Evolutionary conservation across 257 asterid species (phyloP), one percentile per base, ranked within the genome.

Genomic region (Knoxia roxburghii): DNA sequence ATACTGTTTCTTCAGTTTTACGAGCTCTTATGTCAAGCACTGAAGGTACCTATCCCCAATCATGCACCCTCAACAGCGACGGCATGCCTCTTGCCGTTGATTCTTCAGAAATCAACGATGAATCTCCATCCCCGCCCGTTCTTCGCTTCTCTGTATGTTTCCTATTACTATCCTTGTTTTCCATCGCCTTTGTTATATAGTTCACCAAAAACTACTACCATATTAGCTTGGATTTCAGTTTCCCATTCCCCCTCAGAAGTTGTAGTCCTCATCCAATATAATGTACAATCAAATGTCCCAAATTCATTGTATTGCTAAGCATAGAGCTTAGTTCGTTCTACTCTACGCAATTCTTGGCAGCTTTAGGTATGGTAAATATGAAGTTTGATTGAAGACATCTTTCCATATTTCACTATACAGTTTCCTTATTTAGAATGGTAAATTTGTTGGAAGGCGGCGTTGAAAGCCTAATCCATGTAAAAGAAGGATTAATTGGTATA

Each of bases 71-170:
- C 70, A 81, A 80, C 78, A 84, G 88, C 12, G 96, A 92, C 10
- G 96, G 92, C 20, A 83, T 89, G 95, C 98, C 98, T 2, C 89
- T 87, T 13, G 98, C 98, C 0, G 98, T 92, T 2, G 97, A 89
- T 81, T 92, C 96, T 45, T 79, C 96, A 0, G 93, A 89, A 68
- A 84, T 89, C 76, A 51, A 82, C 45, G 74, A 75, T 68, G 88
- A 83, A 59, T 84, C 96, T 64, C n/a, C n/a, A n/a, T 78, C 91
- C 0, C 85, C 96, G 0, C 53, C 67, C 1, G 14, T 50, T 40
- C 41, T 71, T 55, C 76, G 61, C 29, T 68, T 78, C 67, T 68
- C 67, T 32, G 81, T 70, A 17, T 74, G 56, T 67, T 27, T 83
- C 35, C 67, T 82, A 12, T 72, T 76, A n/a, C 73, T 84, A 29